phyloP scores from a whole-genome alignment of 1,284 basidiomycete species.

The Ganoderma meredithae region DNA sequence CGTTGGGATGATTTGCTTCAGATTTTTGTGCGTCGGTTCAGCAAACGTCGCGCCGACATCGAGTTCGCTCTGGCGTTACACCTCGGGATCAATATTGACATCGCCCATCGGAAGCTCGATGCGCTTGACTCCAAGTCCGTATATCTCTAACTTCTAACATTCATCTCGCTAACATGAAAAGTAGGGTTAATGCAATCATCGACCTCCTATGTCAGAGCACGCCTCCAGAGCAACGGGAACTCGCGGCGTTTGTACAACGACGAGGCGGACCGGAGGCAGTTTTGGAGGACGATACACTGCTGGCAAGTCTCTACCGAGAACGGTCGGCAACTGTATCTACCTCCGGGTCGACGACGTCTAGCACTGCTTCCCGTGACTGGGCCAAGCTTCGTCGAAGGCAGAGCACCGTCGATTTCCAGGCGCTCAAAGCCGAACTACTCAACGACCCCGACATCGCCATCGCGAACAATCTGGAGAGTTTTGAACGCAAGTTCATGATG shows the following conservation, averaged over 20 bases:
- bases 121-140: slow-evolving; percentile 40
- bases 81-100: slow-evolving; percentile 44
- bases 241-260: slow-evolving; percentile 17
- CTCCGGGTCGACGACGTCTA: neutral
- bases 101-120: slow-evolving; percentile 43
- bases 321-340: neutral
- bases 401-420: slow-evolving; percentile 32
- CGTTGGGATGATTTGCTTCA: slow-evolving; percentile 44
- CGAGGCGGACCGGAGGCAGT: slow-evolving; percentile 22
- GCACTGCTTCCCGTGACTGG: neutral
- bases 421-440: slow-evolving; percentile 39
- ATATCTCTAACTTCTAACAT: neutral
- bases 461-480: slow-evolving; percentile 39
- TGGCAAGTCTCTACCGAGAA: slow-evolving; percentile 16
- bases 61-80: slow-evolving; percentile 45
- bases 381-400: slow-evolving; percentile 13
- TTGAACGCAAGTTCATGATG: slow-evolving; percentile 44
- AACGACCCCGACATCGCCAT: slow-evolving; percentile 40
- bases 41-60: slow-evolving; percentile 43
- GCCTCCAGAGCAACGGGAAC: slow-evolving; percentile 27
- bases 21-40: slow-evolving; percentile 43
- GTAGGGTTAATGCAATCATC: slow-evolving; percentile 27
- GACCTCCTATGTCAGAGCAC: slow-evolving; percentile 15
- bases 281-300: slow-evolving; percentile 18
- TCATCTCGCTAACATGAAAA: neutral